These are phyloP conservation scores for Trametes cingulata DNA, from an alignment of 768 basidiomycete genomes.

Conservation along the genomic window DNA sequence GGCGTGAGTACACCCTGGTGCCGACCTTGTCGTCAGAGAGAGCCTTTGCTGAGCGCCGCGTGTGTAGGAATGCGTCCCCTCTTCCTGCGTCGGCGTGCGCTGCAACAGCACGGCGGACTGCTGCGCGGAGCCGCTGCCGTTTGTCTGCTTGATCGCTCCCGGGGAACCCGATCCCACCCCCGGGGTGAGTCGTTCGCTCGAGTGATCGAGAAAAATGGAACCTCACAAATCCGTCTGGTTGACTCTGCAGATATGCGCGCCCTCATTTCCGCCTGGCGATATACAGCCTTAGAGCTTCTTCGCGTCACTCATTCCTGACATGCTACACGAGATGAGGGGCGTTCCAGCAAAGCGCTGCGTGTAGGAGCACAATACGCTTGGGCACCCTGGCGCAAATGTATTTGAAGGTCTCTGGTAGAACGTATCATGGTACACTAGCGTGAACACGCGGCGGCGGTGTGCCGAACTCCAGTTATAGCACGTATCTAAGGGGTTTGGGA, in stretches of 20 bases:
- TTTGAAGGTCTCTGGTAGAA: no score
- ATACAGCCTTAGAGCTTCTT: not conserved
- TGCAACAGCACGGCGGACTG: constrained; percentile 1
- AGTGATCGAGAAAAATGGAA: not conserved
- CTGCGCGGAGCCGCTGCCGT: not conserved
- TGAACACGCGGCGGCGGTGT: no score
- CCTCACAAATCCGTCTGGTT: not conserved
- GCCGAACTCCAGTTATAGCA: not conserved
- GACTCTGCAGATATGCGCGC: not conserved
- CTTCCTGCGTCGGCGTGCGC: not conserved
- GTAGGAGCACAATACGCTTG: no score
- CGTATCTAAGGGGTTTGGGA: not conserved
- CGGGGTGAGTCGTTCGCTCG: not conserved
- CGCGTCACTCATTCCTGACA: not conserved
- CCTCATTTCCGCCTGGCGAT: not conserved
- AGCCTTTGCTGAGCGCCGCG: not conserved
- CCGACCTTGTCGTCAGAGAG: no score
- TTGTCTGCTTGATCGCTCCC: constrained; percentile 3
- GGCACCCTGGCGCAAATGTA: no score
- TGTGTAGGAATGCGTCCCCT: constrained; percentile 9
- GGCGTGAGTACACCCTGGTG: not conserved
- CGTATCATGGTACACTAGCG: no score
- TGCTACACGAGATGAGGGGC: no score
- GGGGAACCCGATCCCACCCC: not conserved
- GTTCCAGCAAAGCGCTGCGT: no score